A percentile compares a stretch with the other conserved stretches of the same genome.
Evolutionary conservation across 768 basidiomycete species (phyloP).

Genomic region (Rhizopogon vesiculosus): DNA sequence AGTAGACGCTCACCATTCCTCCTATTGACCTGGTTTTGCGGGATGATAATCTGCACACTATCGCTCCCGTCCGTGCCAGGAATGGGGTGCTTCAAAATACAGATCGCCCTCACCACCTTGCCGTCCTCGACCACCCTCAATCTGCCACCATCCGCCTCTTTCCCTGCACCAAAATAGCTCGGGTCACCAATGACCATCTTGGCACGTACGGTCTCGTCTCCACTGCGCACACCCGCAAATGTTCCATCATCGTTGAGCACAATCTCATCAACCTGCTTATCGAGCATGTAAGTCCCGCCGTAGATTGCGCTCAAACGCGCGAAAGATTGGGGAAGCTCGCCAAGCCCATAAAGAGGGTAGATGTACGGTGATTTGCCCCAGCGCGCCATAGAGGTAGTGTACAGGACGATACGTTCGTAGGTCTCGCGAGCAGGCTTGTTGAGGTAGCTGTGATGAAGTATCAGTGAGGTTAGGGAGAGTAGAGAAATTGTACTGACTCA

Average conservation of each 20-base stretch:
- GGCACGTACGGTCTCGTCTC: conserved; percentile 89
- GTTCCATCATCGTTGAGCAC: conserved; percentile 82
- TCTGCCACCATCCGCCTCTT: conserved; percentile 64
- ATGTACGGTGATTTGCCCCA: conserved; percentile 99
- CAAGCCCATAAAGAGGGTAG: conserved; percentile 97
- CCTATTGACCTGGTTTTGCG: conserved; percentile 94
- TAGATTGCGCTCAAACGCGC: conserved; percentile 98
- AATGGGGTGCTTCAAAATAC: conserved; percentile 96
- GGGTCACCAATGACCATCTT: conserved; percentile 98
- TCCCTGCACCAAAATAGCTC: conserved; percentile 87
- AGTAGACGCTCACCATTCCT: conserved; percentile 67
- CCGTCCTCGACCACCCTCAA: conserved; percentile 87
- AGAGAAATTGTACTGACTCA: conserved; percentile 55
- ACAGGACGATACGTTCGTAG: conserved; percentile 93
- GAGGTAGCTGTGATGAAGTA: conserved; percentile 64
- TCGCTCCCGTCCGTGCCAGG: conserved; percentile 96
- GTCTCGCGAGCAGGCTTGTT: conserved; percentile 85
- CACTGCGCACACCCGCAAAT: conserved; percentile 90
- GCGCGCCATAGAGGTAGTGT: conserved; percentile 97
- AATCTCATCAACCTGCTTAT: conserved; percentile 90
- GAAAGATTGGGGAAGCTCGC: conserved; percentile 98
- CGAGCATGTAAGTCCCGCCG: conserved; percentile 99
- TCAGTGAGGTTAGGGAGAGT: conserved; percentile 4
- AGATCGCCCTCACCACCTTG: conserved; percentile 95
- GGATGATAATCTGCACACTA: conserved; percentile 96